Evolutionary conservation across 805 yeast genomes (phyloP), one percentile per base, ranked within the genome.

Genomic region (Zygosaccharomyces siamensis): DNA sequence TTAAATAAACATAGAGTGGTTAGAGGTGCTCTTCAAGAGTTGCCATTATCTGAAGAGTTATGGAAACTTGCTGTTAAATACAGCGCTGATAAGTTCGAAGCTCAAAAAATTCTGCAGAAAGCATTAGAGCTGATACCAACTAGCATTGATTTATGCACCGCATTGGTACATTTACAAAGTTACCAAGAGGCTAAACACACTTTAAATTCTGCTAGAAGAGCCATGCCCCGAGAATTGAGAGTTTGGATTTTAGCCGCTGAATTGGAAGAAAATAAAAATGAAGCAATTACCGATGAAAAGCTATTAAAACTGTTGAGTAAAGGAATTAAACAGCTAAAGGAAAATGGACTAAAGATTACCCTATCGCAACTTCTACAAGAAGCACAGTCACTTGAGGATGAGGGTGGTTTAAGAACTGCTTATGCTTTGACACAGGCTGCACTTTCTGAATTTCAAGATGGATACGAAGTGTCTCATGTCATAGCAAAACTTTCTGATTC

Each of bases 241-340:
- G 72, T 89, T 1, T 88, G 95, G 92, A 66, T 88, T 2, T 71
- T 82, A 0, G 89, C 89, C 1, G 75, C 81, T 1, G 77, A 81
- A 53, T 60, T 89, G 11, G 95, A 88, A 63, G 92, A 73, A 48
- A 60, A 66, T 1, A 62, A 66, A 4, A 70, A 70, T 6, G 66
- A 71, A n/a, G 72, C 68, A n/a, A 63, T 69, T 0, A 77, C 79
- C 51, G 64, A 83, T 1, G 64, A 64, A 4, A 46, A 49, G 33
- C 36, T 60, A 16, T 24, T 20, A 3, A 46, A 54, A 28, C 37
- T 59, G 11, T 26, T 59, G 4, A 35, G 23, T 74, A 72, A 58
- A 57, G 86, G 57, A 58, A 84, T 48, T 64, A 65, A 27, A 76
- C 78, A 60, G 82, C 81, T 43, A 61, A 73, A 16, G 58, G 69